phyloP scores from a whole-genome alignment of 1,139 yeast genomes.

The Pichia sp. region DNA sequence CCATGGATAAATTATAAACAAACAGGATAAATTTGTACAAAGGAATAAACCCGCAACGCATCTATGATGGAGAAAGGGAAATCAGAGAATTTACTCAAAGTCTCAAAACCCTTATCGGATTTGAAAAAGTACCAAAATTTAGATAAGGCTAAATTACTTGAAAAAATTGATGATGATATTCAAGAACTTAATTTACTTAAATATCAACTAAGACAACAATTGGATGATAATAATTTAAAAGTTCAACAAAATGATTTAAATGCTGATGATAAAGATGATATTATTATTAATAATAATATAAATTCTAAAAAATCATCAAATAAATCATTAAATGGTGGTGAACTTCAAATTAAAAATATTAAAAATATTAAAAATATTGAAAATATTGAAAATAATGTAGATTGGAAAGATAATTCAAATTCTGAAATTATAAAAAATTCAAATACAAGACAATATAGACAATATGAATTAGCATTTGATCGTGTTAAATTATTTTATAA shows the following conservation, averaged over 20 bases:
- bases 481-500: conserved; percentile 60
- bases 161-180: conserved; percentile 35
- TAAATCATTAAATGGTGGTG: no score
- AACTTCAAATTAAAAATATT: no score
- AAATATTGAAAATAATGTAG: no score
- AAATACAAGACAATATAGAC: conserved; percentile 41
- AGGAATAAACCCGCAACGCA: no score
- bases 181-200: conserved; percentile 35
- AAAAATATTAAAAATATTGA: no score
- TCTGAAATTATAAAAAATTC: conserved; percentile 20
- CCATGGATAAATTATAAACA: no score
- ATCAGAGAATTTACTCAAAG: background rate
- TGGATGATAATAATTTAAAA: conserved; percentile 15
- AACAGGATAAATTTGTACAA: no score
- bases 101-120: background rate
- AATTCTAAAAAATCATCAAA: no score
- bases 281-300: no score
- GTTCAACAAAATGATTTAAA: no score
- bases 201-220: conserved; percentile 22
- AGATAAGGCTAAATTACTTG: conserved; percentile 28
- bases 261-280: no score
- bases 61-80: background rate
- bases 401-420: conserved; percentile 25
- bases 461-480: conserved; percentile 65
- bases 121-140: conserved; percentile 22